phyloP scores from a whole-genome alignment of 139 green algal species.

The Coelastrella sp. region DNA sequence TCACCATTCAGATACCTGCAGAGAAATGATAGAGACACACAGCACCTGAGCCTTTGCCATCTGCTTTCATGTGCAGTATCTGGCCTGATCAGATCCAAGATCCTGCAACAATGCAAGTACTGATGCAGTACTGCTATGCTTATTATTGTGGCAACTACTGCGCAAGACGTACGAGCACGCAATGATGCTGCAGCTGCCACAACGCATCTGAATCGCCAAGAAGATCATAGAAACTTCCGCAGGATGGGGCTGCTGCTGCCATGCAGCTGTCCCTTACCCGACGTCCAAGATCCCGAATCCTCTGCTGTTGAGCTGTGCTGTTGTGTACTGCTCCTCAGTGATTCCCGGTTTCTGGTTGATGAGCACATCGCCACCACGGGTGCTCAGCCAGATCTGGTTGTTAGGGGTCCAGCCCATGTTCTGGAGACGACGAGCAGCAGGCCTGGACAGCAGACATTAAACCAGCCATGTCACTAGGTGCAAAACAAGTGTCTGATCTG shows the following conservation, averaged over 20 bases:
- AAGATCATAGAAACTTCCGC: background rate
- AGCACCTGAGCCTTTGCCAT: background rate
- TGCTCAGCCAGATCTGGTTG: constrained; percentile 93
- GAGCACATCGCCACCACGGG: constrained; percentile 92
- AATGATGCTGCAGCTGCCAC: no score
- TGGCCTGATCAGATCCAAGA: no score
- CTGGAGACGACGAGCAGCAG: constrained; percentile 89
- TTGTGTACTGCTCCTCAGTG: constrained; percentile 78
- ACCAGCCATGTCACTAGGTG: background rate
- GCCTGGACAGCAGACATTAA: constrained; percentile 85
- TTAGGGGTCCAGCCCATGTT: constrained; percentile 95
- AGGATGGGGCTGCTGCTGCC: no score
- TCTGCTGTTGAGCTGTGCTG: constrained; percentile 85
- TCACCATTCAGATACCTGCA: constrained; percentile 73
- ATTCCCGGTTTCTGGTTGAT: constrained; percentile 64
- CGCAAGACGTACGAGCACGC: background rate
- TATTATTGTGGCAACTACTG: background rate
- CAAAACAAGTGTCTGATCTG: background rate
- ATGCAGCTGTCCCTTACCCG: constrained; percentile 61
- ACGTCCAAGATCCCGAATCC: constrained; percentile 99
- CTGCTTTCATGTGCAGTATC: no score
- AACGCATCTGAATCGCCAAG: background rate
- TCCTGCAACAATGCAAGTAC: no score
- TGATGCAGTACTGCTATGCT: background rate
- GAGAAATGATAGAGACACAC: no score